These are phyloP conservation scores for Colletotrichum sp. DNA, from an alignment of 2,329 filamentous ascomycete species.

Conservation along the genomic window DNA sequence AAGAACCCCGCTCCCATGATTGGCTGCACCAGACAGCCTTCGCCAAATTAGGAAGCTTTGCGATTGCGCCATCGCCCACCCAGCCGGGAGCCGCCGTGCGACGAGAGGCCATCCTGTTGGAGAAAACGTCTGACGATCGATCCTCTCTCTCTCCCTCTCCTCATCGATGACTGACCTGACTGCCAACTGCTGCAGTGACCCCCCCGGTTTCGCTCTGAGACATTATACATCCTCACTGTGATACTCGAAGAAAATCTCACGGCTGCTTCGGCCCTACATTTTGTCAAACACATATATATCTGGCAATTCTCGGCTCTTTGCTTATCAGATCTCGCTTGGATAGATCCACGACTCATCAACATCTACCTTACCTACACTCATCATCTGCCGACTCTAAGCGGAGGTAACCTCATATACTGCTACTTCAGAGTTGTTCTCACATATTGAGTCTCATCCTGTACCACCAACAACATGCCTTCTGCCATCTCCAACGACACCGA, in stretches of 20 bases:
- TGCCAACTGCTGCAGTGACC: background rate
- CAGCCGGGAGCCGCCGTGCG: conserved; percentile 10
- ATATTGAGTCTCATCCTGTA: background rate
- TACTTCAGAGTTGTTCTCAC: background rate
- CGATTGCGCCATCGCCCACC: conserved; percentile 22
- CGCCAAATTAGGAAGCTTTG: conserved; percentile 23
- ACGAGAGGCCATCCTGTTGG: background rate
- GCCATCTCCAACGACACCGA: conserved; percentile 22
- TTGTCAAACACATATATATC: conserved; percentile 5
- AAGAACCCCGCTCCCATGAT: conserved; percentile 5
- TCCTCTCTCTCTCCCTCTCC: background rate
- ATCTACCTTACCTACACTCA: background rate
- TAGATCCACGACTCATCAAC: background rate
- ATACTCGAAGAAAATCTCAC: background rate
- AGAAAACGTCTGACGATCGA: conserved; percentile 15
- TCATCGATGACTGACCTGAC: background rate
- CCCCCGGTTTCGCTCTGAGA: conserved; percentile 2
- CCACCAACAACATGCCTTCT: conserved; percentile 37
- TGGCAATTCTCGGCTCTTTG: background rate
- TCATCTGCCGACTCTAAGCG: background rate
- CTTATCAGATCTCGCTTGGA: conserved; percentile 1
- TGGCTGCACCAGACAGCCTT: conserved; percentile 10
- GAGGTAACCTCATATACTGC: background rate
- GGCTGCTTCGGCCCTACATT: background rate
- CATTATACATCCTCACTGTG: background rate